Base-by-base conservation (phyloP, 2,329 filamentous ascomycete species). In the Pseudopithomyces chartarum region DNA sequence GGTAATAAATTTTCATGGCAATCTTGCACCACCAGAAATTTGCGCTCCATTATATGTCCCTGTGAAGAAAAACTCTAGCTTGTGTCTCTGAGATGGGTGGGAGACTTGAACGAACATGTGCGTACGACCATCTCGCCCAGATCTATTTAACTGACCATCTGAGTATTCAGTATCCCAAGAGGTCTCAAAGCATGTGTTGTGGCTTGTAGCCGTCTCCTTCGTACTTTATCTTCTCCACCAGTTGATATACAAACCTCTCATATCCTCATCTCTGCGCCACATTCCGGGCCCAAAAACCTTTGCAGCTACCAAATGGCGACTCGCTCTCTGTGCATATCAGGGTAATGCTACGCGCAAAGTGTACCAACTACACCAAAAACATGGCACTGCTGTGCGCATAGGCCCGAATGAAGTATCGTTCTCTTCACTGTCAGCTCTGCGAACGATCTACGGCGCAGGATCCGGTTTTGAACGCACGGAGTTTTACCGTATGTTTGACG, bases 401-500 rank as follows among this genome's bases (percentile, higher is more conserved):
- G 60, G 55, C 6, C 61, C 61, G 13, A 52, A 60, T 23, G 56
- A 63, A 42, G 55, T 66, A 3, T 63, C 57, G 6, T 64, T 61
- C 53, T 78, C 76, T 56, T 75, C 68, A 32, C 67, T 82, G 0
- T 68, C 77, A 0, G 83, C 82, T 0, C 58, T 85, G 36, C 76
- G 78, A n/a, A 78, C 78, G 0, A 85, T 85, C 20, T 85, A 86
- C 65, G 82, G 83, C 0, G 78, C 83, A 1, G 83, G 84, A 1
- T 81, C 76, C 44, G 77, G 77, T 0, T 85, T 81, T 54, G 81
- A 80, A 39, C 69, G 82, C 38, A 82, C 82, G 0, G 45, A 50
- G 1, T 85, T 85, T 61, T 85, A 85, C 54, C 76, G 79, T 43
- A 84, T 85, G 80, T 85, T 85, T 56, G 81, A 84, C 59, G 80